phyloP scores from a whole-genome alignment of 345 rosid species.

The Ceriops tagal region DNA sequence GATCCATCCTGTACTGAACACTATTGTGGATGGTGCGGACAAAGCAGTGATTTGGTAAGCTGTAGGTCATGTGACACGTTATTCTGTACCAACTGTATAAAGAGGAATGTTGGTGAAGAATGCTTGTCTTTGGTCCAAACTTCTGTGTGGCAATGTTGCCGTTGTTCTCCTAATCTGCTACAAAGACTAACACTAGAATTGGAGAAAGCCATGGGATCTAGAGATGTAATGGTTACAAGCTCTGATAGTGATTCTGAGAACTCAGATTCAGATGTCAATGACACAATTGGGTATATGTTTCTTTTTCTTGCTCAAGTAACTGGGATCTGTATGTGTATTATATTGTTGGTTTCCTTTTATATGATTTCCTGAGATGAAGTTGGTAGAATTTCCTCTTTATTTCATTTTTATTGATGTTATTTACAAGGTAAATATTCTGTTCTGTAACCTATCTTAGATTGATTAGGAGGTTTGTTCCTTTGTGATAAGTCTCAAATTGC shows the following conservation, averaged over 20 bases:
- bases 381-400: background rate
- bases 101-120: constrained; percentile 75
- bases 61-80: constrained; percentile 72
- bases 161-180: constrained; percentile 75
- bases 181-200: constrained; percentile 57
- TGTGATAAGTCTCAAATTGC: constrained; percentile 17
- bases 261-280: constrained; percentile 53
- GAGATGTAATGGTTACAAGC: constrained; percentile 35
- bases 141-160: constrained; percentile 82
- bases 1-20: constrained; percentile 59
- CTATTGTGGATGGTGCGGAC: constrained; percentile 95
- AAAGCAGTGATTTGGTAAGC: constrained; percentile 52
- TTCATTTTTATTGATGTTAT: background rate
- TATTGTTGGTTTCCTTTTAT: constrained; percentile 2
- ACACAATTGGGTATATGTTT: constrained; percentile 46
- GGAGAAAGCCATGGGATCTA: constrained; percentile 64
- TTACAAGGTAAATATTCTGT: constrained; percentile 1
- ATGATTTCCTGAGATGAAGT: background rate
- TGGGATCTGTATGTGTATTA: background rate
- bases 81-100: constrained; percentile 72
- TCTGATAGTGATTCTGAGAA: constrained; percentile 68
- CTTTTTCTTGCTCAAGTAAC: background rate
- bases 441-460: background rate
- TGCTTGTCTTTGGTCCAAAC: constrained; percentile 54
- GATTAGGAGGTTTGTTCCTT: constrained; percentile 14